A percentile compares a stretch with the other conserved stretches of the same genome.
Conservation (phyloP, 345 rosid genomes). For the Zanthoxylum bungeanum region DNA sequence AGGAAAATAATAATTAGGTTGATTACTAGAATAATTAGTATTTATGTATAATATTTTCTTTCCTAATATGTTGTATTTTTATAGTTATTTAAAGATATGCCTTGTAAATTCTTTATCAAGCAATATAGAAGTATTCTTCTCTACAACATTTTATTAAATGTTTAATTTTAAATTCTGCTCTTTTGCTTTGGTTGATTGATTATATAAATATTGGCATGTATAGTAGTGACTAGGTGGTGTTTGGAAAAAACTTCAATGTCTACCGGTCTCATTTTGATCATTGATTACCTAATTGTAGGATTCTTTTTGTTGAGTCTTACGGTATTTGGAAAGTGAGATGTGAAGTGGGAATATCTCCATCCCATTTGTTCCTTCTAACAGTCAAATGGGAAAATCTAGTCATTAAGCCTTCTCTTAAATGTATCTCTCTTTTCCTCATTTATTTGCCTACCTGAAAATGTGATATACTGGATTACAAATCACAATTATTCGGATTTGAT, state of each 20-base stretch:
- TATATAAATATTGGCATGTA: background rate
- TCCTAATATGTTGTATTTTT: no score
- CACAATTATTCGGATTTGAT: slow-evolving; percentile 1
- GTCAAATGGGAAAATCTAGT: background rate
- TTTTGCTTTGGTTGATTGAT: background rate
- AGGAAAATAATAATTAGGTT: no score
- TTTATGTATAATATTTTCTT: no score
- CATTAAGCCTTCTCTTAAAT: background rate
- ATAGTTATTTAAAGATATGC: no score
- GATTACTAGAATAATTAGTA: no score
- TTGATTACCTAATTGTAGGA: background rate
- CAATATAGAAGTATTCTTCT: no score
- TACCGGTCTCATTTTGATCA: background rate
- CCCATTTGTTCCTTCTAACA: background rate
- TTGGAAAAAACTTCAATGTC: background rate
- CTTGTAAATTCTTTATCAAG: no score
- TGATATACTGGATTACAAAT: background rate
- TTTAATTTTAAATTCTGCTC: background rate
- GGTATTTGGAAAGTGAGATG: background rate
- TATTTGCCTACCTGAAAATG: background rate
- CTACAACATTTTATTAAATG: no score
- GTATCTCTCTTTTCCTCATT: background rate
- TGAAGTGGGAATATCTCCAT: background rate
- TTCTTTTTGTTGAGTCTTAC: background rate
- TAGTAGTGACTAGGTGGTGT: background rate